phyloP scores from a whole-genome alignment of 2,329 filamentous ascomycete species.

The Lachnellula willkommii region DNA sequence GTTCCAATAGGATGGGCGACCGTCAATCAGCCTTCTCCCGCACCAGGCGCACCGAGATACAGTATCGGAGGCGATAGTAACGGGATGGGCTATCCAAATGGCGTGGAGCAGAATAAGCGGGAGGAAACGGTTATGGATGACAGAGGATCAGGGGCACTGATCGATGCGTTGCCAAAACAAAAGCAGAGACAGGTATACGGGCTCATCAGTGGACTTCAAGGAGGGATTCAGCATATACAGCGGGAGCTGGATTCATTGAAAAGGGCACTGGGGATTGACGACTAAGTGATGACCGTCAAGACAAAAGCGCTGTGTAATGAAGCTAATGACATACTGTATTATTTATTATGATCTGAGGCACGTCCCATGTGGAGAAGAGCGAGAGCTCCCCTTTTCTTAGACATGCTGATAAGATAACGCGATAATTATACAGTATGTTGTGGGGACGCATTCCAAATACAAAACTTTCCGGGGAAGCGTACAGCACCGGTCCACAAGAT shows the following conservation, averaged over 20 bases:
- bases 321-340: background rate
- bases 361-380: background rate
- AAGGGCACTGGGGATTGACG: slow-evolving; percentile 29
- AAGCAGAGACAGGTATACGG: slow-evolving; percentile 31
- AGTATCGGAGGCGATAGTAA: slow-evolving; percentile 34
- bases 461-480: background rate
- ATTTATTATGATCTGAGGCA: background rate
- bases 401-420: background rate
- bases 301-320: slow-evolving; percentile 1
- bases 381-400: background rate
- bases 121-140: slow-evolving; percentile 21
- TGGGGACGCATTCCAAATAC: background rate
- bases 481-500: background rate
- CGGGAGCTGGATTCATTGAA: slow-evolving; percentile 28
- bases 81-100: slow-evolving; percentile 30
- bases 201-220: slow-evolving; percentile 28
- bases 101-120: slow-evolving; percentile 17
- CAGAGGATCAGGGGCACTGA: slow-evolving; percentile 20
- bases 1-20: slow-evolving; percentile 22
- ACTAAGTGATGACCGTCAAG: slow-evolving; percentile 4
- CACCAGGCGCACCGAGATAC: slow-evolving; percentile 18
- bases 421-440: background rate
- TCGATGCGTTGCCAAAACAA: slow-evolving; percentile 28
- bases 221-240: slow-evolving; percentile 30
- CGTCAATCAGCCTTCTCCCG: slow-evolving; percentile 17